These are phyloP conservation scores for Blastobotrys peoriensis DNA, from an alignment of 805 yeast species.

Conservation along the genomic window DNA sequence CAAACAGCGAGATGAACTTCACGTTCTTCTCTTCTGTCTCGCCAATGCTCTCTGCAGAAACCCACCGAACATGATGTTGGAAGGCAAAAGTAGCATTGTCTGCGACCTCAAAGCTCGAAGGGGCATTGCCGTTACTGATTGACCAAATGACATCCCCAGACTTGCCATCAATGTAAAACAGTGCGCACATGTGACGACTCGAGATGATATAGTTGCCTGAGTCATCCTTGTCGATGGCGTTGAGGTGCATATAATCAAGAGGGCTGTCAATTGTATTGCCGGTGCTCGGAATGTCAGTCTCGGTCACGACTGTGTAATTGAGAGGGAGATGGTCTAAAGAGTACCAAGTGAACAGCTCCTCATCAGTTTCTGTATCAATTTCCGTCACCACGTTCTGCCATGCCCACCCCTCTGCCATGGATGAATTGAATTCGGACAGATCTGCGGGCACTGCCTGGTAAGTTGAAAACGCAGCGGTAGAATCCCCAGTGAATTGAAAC, in stretches of 20 bases:
- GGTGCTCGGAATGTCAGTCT: not conserved
- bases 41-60: slow-evolving; percentile 2
- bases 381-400: slow-evolving; percentile 5
- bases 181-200: slow-evolving; percentile 2
- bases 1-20: slow-evolving; percentile 1
- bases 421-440: not conserved
- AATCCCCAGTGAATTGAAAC: not conserved
- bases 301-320: too few species aligned
- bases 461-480: slow-evolving; percentile 8
- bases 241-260: slow-evolving; percentile 7
- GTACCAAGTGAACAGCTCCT: slow-evolving; percentile 4
- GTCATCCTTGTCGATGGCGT: slow-evolving; percentile 6
- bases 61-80: slow-evolving; percentile 8
- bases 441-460: slow-evolving; percentile 5
- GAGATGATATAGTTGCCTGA: slow-evolving; percentile 5
- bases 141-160: slow-evolving; percentile 8
- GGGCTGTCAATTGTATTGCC: not conserved
- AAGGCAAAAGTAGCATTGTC: slow-evolving; percentile 7
- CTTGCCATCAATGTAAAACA: slow-evolving; percentile 5
- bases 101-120: not conserved
- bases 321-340: slow-evolving; percentile 5
- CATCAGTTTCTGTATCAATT: slow-evolving; percentile 6
- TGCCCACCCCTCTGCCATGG: slow-evolving; percentile 8
- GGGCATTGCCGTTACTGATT: not conserved
- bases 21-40: slow-evolving; percentile 1